These are phyloP conservation scores for Salix exigua DNA, from an alignment of 345 rosid species.

Conservation along the genomic window DNA sequence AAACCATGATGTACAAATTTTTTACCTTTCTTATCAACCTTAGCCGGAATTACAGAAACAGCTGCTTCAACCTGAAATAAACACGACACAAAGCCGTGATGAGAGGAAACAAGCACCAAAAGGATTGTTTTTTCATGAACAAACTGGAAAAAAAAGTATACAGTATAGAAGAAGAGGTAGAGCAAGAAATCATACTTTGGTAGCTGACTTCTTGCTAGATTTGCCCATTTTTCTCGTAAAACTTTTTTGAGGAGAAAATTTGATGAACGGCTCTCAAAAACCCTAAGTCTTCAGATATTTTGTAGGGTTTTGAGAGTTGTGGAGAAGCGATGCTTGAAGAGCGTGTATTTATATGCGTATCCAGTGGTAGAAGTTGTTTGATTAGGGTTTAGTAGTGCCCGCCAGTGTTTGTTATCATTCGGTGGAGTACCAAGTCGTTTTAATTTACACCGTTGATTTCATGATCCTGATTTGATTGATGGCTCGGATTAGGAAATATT, in stretches of 20 bases:
- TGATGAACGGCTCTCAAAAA: constrained; percentile 1
- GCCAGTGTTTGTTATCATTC: background rate
- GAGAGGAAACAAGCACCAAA: background rate
- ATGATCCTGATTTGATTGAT: background rate
- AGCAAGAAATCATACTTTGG: constrained; percentile 3
- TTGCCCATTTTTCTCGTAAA: constrained; percentile 3
- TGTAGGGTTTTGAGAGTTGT: constrained; percentile 16
- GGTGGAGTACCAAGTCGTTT: background rate
- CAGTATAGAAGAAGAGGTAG: background rate
- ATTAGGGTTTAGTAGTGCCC: constrained; percentile 12
- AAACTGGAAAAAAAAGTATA: background rate
- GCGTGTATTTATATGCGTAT: constrained; percentile 12
- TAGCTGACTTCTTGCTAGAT: constrained; percentile 17
- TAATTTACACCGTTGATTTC: background rate
- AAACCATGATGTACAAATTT: no score
- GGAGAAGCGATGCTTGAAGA: background rate
- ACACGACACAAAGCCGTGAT: background rate
- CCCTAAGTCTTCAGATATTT: constrained; percentile 13
- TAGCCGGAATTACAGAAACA: constrained; percentile 10
- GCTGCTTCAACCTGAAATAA: constrained; percentile 15
- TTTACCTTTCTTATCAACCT: constrained; percentile 17
- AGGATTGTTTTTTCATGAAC: background rate
- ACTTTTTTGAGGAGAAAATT: no score
- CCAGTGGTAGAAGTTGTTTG: background rate
- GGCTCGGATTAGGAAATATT: background rate